Base-by-base conservation (phyloP, 2,329 filamentous ascomycete genomes). In the Colletotrichum sp. region DNA sequence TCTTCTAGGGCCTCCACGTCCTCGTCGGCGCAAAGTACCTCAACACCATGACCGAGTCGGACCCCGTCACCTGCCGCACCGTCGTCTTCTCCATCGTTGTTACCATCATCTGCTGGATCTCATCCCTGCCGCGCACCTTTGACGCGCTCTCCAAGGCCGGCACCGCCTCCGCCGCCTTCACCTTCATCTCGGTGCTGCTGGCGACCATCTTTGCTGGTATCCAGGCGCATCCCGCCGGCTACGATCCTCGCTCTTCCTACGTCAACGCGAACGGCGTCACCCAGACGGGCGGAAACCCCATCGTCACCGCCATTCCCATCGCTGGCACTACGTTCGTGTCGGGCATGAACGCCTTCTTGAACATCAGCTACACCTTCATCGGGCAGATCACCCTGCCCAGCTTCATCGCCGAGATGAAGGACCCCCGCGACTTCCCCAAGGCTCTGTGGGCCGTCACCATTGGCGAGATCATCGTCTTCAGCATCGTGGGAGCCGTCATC, bases 341-440 rank as follows among this genome's bases (percentile, higher is more conserved):
- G 4, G 96, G 93, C 27, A 93, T 98, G 89, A 95, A 93, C 69
- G 96, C 96, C 0, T 98, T 98, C 85, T 90, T 98, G 83, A 98
- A 98, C 85, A 98, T 98, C 82, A 95, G 93, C 85, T 98, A 98
- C 84, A 98, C 96, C 1, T 98, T 98, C 82, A 98, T 98, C 79
- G 96, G 96, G 0, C 96, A 98, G 83, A 98, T 98, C 80, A 98
- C 96, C 0, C 89, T 98, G 16, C 96, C 96, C 1, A 96, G 94
- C 80, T 98, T 98, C 87, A 98, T 98, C 78, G 96, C 96, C 5
- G 96, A 98, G 85, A 98, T 98, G 96, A 94, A 88, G 73, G 89
- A 93, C 32, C 91, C 91, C 3, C 83, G 85, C 0, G 96, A 98
- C 79, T 98, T 98, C 82, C 95, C 95, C 80, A 98, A 98, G 86